phyloP scores from a whole-genome alignment of 2,329 filamentous ascomycete genomes.

The Chaetothyriales sp. region DNA sequence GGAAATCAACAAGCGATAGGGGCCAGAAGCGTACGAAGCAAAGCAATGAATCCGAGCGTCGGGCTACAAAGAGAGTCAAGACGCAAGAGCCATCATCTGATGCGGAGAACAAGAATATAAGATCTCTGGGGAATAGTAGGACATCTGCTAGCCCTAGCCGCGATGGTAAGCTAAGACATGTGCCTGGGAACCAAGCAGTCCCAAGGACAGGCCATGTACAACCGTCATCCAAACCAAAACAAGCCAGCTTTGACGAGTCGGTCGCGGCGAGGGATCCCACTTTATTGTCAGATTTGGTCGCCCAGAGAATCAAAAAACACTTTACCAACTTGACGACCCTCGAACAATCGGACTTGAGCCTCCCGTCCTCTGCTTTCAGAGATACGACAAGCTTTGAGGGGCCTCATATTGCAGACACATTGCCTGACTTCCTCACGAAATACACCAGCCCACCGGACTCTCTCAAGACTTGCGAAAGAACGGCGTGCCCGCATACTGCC shows the following conservation, averaged over 20 bases:
- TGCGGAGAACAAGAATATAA: background rate
- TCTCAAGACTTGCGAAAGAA: conserved; percentile 53
- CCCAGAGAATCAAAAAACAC: conserved; percentile 61
- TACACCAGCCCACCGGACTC: conserved; percentile 40
- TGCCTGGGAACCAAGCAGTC: background rate
- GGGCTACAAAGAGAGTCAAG: conserved; percentile 4
- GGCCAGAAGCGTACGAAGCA: conserved; percentile 6
- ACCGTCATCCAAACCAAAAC: background rate
- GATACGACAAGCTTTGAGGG: conserved; percentile 67
- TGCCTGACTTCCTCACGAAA: conserved; percentile 65
- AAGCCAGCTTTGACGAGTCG: conserved; percentile 60
- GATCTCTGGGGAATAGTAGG: too few species aligned
- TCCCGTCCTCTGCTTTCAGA: conserved; percentile 64
- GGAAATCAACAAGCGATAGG: background rate
- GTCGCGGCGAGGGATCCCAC: conserved; percentile 72
- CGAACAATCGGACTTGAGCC: conserved; percentile 68
- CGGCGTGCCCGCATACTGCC: conserved; percentile 69
- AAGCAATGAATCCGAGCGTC: background rate
- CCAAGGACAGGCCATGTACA: background rate
- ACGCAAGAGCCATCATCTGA: conserved; percentile 1
- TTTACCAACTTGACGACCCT: conserved; percentile 60
- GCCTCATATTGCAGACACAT: conserved; percentile 53
- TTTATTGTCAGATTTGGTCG: conserved; percentile 72
- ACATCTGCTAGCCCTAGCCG: background rate
- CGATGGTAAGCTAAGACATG: background rate